Evolutionary conservation across 75 land plant genomes (phyloP).

Genomic region (Chamaecyparis obtusa): DNA sequence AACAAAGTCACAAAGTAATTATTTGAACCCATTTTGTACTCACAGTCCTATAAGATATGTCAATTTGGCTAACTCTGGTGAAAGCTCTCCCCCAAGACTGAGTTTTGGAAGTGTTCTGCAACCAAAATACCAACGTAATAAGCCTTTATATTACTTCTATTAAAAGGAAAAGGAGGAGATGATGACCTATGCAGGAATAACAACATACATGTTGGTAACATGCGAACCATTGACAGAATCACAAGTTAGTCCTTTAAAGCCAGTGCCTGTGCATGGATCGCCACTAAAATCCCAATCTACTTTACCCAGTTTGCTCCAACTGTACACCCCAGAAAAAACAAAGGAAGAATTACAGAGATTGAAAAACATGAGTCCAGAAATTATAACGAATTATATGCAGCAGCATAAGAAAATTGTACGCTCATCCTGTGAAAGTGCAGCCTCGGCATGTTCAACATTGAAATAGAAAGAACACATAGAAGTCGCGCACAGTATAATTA

Average conservation of each 20-base stretch:
- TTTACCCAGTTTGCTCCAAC: not conserved
- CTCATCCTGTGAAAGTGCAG: not conserved
- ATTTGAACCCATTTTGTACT: not conserved
- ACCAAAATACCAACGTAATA: not conserved
- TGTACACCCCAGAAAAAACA: not conserved
- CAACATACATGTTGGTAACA: not conserved
- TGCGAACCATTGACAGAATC: not conserved
- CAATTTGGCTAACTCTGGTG: not conserved
- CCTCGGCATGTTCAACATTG: not conserved
- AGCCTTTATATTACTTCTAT: not conserved
- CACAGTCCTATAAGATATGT: not conserved
- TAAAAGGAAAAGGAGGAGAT: not conserved
- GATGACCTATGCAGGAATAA: not conserved
- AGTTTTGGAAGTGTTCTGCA: not conserved
- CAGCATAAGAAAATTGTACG: not conserved
- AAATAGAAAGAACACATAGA: not conserved
- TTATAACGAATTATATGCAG: not conserved
- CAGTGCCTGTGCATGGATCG: not conserved
- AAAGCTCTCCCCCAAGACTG: not conserved
- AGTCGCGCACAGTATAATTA: too few species aligned
- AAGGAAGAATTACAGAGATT: not conserved
- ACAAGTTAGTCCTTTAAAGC: not conserved
- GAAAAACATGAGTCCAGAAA: not conserved
- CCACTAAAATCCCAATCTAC: constrained; percentile 4
- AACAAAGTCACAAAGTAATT: not conserved